Evolutionary conservation across 768 basidiomycete species (phyloP).

Genomic region (Pleurotus ostreatus): DNA sequence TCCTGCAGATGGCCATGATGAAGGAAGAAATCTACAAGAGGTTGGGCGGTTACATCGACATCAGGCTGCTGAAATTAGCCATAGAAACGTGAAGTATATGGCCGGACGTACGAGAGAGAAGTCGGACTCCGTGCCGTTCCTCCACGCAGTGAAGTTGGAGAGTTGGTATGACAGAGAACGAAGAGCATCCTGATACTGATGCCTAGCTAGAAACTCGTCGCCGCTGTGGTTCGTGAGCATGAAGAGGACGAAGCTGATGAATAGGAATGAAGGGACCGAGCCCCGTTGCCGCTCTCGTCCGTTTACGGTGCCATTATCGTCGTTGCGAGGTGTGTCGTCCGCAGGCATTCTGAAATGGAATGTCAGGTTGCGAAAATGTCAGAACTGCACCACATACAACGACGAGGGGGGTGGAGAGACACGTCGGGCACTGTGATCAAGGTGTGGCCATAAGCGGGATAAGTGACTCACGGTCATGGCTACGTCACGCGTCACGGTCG

Average conservation of each 20-base stretch:
- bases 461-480: background rate
- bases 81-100: background rate
- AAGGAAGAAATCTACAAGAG: slow-evolving; percentile 47
- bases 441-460: too few species aligned
- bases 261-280: slow-evolving; percentile 69
- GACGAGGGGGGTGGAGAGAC: background rate
- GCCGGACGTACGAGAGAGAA: slow-evolving; percentile 53
- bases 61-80: slow-evolving; percentile 35
- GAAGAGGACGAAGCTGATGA: slow-evolving; percentile 72
- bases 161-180: slow-evolving; percentile 53
- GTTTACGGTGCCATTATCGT: slow-evolving; percentile 32
- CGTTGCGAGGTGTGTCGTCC: slow-evolving; percentile 27
- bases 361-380: background rate
- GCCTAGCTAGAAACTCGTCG: slow-evolving; percentile 61
- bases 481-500: slow-evolving; percentile 9
- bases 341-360: slow-evolving; percentile 5
- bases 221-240: slow-evolving; percentile 74
- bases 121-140: slow-evolving; percentile 62
- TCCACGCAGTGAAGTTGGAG: slow-evolving; percentile 74
- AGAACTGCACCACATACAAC: background rate
- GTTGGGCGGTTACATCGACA: slow-evolving; percentile 34
- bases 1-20: slow-evolving; percentile 41
- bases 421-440: background rate
- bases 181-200: slow-evolving; percentile 65
- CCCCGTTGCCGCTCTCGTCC: slow-evolving; percentile 43